Percentiles rank a stretch among this genome's conserved stretches.
Evolutionary conservation across 1,284 basidiomycete genomes (phyloP).

Genomic region (Boletus calvinii): DNA sequence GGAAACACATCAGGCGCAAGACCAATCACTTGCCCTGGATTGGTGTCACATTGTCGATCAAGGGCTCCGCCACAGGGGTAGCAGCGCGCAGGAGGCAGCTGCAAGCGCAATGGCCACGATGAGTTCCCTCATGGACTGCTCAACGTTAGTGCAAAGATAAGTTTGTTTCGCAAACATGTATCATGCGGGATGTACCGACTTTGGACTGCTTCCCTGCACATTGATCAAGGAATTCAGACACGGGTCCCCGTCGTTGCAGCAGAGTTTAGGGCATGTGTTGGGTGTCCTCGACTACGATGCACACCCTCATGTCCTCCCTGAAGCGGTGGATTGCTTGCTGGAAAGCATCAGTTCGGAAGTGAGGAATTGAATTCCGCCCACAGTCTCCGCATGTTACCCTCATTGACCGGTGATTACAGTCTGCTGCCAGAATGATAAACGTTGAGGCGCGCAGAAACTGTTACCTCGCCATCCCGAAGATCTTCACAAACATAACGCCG

Average conservation of each 20-base stretch:
- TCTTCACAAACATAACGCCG: slow-evolving; percentile 49
- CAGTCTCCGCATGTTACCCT: slow-evolving; percentile 21
- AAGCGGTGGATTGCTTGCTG: slow-evolving; percentile 60
- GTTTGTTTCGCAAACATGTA: slow-evolving; percentile 31
- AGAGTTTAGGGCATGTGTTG: slow-evolving; percentile 76
- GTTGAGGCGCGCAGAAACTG: slow-evolving; percentile 74
- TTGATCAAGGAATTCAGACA: slow-evolving; percentile 66
- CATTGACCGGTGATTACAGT: slow-evolving; percentile 37
- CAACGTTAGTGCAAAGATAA: slow-evolving; percentile 66
- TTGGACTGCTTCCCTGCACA: slow-evolving; percentile 37
- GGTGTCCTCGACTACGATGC: slow-evolving; percentile 68
- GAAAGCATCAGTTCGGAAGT: slow-evolving; percentile 58
- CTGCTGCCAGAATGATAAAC: slow-evolving; percentile 44
- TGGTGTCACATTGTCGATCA: slow-evolving; percentile 74
- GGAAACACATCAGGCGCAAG: slow-evolving; percentile 46
- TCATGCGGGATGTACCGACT: slow-evolving; percentile 22
- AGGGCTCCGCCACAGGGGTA: slow-evolving; percentile 68
- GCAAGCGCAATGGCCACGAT: slow-evolving; percentile 62
- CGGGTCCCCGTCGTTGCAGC: slow-evolving; percentile 60
- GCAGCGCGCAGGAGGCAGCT: slow-evolving; percentile 72
- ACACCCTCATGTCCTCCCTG: slow-evolving; percentile 50
- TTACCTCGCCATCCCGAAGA: slow-evolving; percentile 60
- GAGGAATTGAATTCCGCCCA: slow-evolving; percentile 25
- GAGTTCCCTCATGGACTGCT: slow-evolving; percentile 68
- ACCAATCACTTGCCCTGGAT: slow-evolving; percentile 44